Evolutionary conservation across 1,139 yeast species (phyloP).

Genomic region (Spathaspora sp.): DNA sequence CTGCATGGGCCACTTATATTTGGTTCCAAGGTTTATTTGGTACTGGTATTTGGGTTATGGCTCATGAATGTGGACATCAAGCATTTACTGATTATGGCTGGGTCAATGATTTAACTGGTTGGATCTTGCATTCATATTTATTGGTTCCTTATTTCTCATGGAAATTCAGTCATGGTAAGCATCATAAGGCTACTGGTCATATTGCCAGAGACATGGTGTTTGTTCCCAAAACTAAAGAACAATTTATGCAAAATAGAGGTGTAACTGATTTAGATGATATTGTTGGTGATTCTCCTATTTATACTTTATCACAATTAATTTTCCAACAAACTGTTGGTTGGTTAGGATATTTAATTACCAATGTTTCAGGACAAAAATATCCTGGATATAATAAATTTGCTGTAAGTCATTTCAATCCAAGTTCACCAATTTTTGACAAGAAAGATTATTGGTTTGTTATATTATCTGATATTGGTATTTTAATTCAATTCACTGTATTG

Average conservation of each 20-base stretch:
- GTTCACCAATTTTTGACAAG: slow-evolving; percentile 53
- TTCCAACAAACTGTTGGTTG: slow-evolving; percentile 58
- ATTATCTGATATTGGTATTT: slow-evolving; percentile 53
- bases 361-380: slow-evolving; percentile 54
- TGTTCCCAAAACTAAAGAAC: slow-evolving; percentile 53
- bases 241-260: slow-evolving; percentile 31
- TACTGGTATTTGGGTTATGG: slow-evolving; percentile 62
- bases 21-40: slow-evolving; percentile 45
- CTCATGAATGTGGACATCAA: slow-evolving; percentile 68
- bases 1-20: slow-evolving; percentile 56
- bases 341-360: slow-evolving; percentile 46
- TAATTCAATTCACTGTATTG: slow-evolving; percentile 37
- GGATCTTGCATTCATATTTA: slow-evolving; percentile 58
- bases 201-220: slow-evolving; percentile 61
- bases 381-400: slow-evolving; percentile 32
- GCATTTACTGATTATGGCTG: slow-evolving; percentile 57
- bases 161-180: slow-evolving; percentile 61
- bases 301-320: slow-evolving; percentile 42
- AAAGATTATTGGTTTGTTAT: slow-evolving; percentile 56
- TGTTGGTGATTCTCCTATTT: slow-evolving; percentile 55
- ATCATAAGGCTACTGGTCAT: slow-evolving; percentile 66
- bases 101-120: slow-evolving; percentile 58
- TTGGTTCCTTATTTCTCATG: slow-evolving; percentile 63
- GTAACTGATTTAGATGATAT: slow-evolving; percentile 41
- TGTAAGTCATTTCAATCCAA: slow-evolving; percentile 52